Evolutionary conservation across 2,329 filamentous ascomycete genomes (phyloP), one percentile per base, ranked within the genome.

Genomic region (Bipolaris zeicola): DNA sequence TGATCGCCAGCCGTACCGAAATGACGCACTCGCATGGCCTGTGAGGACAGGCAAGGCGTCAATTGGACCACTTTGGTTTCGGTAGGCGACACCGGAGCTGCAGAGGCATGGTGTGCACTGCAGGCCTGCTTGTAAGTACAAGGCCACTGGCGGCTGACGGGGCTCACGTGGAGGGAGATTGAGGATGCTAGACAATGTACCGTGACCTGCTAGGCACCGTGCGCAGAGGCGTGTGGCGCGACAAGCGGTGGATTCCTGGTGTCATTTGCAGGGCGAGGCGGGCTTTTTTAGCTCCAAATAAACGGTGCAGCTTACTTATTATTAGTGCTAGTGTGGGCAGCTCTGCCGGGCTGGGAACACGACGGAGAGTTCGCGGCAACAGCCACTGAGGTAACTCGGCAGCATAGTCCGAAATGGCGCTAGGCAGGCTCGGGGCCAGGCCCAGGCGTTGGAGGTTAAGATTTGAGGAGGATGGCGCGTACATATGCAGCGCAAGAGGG

Each of bases 41-140:
- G 51, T 56, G 57, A 53, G 44, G 44, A 38, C 51, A 48, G 56
- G 38, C 57, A 57, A 49, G 53, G 47, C 45, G 59, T 50, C 58
- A 59, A 51, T 48, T 60, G 58, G 60, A 69, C 69, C 63, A 65
- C 59, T 61, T 56, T 63, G 65, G 72, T 74, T 74, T 74, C 69
- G 72, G 64, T 55, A 66, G 28, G 60, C 70, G 67, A 65, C 46
- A 50, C 42, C 58, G 43, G 54, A 50, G 51, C 55, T 55, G 60
- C 57, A 58, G 37, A 46, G 58, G 22, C 46, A 57, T 59, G 53
- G 45, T 10, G 61, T 55, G 58, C 54, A 38, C 39, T 44, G 54
- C 48, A 31, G 48, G 41, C 51, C 33, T 43, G 46, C 53, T 68
- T 67, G 28, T 13, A 2, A 5, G 28, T 31, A 13, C 26, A 28